Percentiles rank a stretch among this genome's conserved stretches.
These are phyloP conservation scores for Skeletonema menzelii DNA, from an alignment of 108 stramenopile genomes.

Conservation along the genomic window DNA sequence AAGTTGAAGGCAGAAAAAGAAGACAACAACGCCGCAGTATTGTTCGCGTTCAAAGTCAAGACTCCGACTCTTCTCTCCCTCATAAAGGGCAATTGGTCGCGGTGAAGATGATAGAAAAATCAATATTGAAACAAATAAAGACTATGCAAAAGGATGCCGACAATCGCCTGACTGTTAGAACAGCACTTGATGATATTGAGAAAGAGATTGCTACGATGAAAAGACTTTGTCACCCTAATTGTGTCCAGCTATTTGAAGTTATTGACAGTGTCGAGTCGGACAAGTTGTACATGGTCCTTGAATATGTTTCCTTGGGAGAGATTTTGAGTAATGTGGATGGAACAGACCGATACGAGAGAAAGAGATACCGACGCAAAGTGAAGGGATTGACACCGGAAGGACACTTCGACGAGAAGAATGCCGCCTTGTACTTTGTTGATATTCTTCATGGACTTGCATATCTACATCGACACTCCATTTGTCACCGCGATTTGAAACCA, in stretches of 20 bases:
- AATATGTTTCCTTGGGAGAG: constrained; percentile 87
- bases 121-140: constrained; percentile 71
- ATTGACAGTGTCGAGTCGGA: constrained; percentile 85
- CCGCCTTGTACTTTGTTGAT: constrained; percentile 85
- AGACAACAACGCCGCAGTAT: constrained; percentile 24
- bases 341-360: constrained; percentile 59
- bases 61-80: neutral
- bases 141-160: constrained; percentile 59
- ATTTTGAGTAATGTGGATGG: constrained; percentile 80
- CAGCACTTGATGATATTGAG: constrained; percentile 83
- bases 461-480: constrained; percentile 83
- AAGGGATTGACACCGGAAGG: constrained; percentile 55
- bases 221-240: constrained; percentile 80
- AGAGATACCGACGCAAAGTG: constrained; percentile 24
- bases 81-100: constrained; percentile 70
- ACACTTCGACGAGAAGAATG: constrained; percentile 76
- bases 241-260: constrained; percentile 78
- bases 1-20: no score
- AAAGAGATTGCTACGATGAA: constrained; percentile 92
- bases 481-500: constrained; percentile 87
- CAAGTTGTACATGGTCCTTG: constrained; percentile 85
- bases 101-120: constrained; percentile 83
- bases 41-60: constrained; percentile 20
- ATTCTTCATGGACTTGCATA: constrained; percentile 88
- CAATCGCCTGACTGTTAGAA: constrained; percentile 55